Conservation (phyloP, 306 rosid species). For the Vigna mungo region DNA sequence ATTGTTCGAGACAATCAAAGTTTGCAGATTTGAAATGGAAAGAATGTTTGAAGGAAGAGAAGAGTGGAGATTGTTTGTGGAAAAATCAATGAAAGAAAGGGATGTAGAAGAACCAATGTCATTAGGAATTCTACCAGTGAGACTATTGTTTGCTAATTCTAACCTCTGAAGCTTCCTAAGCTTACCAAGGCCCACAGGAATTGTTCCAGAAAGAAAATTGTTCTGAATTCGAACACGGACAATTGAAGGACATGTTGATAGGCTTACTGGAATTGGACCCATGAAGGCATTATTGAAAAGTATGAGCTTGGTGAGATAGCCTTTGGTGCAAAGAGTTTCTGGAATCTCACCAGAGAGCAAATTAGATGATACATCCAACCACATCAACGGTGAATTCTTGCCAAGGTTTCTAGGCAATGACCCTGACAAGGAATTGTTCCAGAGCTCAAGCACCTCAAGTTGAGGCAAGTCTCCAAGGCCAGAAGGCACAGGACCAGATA, state of each 20-base stretch:
- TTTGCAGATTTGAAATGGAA: conserved; percentile 76
- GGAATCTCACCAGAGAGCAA: conserved; percentile 83
- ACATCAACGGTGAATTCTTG: conserved; percentile 67
- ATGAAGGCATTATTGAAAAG: conserved; percentile 86
- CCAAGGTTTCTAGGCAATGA: conserved; percentile 79
- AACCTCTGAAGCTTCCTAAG: conserved; percentile 85
- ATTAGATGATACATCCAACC: conserved; percentile 95
- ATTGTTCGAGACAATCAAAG: conserved; percentile 73
- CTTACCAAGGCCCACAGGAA: conserved; percentile 84
- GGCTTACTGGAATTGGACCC: conserved; percentile 74
- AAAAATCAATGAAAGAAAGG: conserved; percentile 90
- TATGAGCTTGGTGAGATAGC: conserved; percentile 92
- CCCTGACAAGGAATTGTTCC: conserved; percentile 92
- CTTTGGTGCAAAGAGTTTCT: conserved; percentile 65
- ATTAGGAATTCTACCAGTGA: conserved; percentile 78
- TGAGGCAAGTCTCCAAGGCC: conserved; percentile 69
- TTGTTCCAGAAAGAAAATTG: conserved; percentile 73
- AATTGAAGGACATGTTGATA: conserved; percentile 72
- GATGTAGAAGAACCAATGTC: conserved; percentile 78
- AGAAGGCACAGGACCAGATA: conserved; percentile 79
- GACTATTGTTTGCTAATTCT: conserved; percentile 89
- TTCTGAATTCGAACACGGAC: conserved; percentile 90
- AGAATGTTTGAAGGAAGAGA: conserved; percentile 81
- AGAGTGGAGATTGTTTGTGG: conserved; percentile 71
- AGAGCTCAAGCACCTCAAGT: conserved; percentile 76